phyloP scores from a whole-genome alignment of 140 eudicot species.

The Cichorium intybus region DNA sequence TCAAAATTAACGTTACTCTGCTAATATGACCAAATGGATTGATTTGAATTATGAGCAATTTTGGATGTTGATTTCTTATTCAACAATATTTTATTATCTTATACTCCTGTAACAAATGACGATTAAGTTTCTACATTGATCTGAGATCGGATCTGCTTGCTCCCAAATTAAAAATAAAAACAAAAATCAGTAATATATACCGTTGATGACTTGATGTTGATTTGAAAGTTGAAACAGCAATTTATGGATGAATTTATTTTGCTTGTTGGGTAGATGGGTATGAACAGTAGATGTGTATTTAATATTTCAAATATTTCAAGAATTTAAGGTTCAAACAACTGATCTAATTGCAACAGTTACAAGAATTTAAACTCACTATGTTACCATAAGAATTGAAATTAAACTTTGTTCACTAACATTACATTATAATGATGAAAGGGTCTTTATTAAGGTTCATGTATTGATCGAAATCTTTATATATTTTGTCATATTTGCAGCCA shows the following conservation, averaged over 20 bases:
- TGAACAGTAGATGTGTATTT: too few species aligned
- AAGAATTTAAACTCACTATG: too few species aligned
- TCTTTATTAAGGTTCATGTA: background rate
- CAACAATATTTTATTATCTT: background rate
- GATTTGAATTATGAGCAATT: conserved; percentile 1
- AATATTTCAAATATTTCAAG: too few species aligned
- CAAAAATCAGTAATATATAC: background rate
- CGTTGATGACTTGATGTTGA: conserved; percentile 3
- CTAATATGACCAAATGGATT: background rate
- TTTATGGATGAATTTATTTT: background rate
- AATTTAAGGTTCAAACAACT: too few species aligned
- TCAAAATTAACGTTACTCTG: conserved; percentile 2
- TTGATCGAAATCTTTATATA: background rate
- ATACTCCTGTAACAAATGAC: background rate
- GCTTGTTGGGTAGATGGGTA: conserved; percentile 29
- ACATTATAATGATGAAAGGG: too few species aligned
- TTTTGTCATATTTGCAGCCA: conserved; percentile 49
- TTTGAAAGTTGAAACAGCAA: conserved; percentile 5
- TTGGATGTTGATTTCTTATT: background rate
- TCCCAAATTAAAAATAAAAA: background rate
- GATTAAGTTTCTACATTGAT: too few species aligned
- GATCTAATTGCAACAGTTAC: too few species aligned
- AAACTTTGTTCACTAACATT: too few species aligned
- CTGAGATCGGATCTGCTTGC: conserved; percentile 21
- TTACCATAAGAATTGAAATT: too few species aligned